A percentile compares a stretch with the other conserved stretches of the same genome.
Evolutionary conservation across 495 filamentous ascomycete genomes (phyloP).

Genomic region (Aspergillus nidulans): DNA sequence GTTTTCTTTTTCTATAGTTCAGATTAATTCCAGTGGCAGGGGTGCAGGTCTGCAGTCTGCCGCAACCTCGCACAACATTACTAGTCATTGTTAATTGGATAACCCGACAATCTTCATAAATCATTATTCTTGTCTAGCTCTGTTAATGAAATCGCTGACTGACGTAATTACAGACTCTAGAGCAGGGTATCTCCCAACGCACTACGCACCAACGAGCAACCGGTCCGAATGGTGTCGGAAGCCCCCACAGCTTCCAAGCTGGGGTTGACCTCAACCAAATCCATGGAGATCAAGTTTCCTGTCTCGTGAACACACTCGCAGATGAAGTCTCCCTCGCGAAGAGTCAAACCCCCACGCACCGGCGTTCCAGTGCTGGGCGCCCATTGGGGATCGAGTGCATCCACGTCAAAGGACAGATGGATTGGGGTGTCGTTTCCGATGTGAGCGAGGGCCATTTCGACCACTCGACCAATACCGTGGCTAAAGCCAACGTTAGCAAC

Average conservation of each 20-base stretch:
- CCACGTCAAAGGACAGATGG: conserved; percentile 95
- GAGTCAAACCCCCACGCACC: conserved; percentile 89
- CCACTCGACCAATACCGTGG: conserved; percentile 89
- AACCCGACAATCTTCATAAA: neutral
- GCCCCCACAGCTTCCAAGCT: conserved; percentile 72
- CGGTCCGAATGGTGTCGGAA: conserved; percentile 81
- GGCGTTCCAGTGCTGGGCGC: conserved; percentile 95
- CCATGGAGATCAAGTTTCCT: conserved; percentile 84
- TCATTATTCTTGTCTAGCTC: conserved; percentile 11
- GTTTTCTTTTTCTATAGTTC: neutral
- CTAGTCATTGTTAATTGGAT: neutral
- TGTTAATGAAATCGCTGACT: neutral
- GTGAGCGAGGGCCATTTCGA: conserved; percentile 95
- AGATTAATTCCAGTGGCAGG: conserved; percentile 21
- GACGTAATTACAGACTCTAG: conserved; percentile 32
- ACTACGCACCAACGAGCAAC: conserved; percentile 86
- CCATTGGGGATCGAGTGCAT: conserved; percentile 93
- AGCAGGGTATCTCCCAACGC: conserved; percentile 87
- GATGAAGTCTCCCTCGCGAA: conserved; percentile 96
- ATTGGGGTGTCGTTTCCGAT: conserved; percentile 92
- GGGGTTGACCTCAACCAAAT: conserved; percentile 96
- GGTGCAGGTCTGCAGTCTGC: neutral
- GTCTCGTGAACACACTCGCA: conserved; percentile 94
- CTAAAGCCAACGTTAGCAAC: conserved; percentile 30
- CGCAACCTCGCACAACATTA: neutral